Evolutionary conservation across 306 rosid genomes (phyloP), one percentile per base, ranked within the genome.

Genomic region (Trifolium repens): DNA sequence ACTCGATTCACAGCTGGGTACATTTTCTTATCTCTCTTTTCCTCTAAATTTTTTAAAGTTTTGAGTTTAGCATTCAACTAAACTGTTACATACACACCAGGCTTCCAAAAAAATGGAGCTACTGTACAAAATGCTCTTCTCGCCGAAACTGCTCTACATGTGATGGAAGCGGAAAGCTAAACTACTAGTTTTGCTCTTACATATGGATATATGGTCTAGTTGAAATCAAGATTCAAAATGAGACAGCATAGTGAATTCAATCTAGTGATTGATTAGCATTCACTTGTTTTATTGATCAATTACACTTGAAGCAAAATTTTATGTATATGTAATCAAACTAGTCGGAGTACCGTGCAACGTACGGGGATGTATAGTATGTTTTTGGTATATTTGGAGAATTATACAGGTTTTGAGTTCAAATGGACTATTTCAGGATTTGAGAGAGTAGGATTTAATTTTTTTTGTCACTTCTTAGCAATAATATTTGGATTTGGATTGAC

Each of bases 91-190:
- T 76, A 11, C 72, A 9, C 72, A 9, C 69, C 86, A 91, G 98
- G 86, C 97, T 94, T 86, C 97, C 97, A 57, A 91, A 89, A 88
- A 94, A 94, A 75, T 94, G 96, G 97, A 94, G 99, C 91, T 92
- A 94, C 78, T 94, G 97, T 32, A 87, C 96, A 70, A 94, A 90
- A 62, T 94, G 98, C 83, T 81, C 94, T 57, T 92, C 99, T 54
- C 72, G 84, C n/a, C 83, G 97, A 76, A 87, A 90, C 40, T 94
- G 97, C 80, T 77, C 42, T 61, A 65, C 88, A 60, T 94, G 98
- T 65, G 89, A 85, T 74, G 98, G 98, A 75, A 83, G 80, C 79
- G 98, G 98, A 43, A 87, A 91, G 81, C 74, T 90, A 80, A 85
- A 62, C 84, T 75, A 7, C 69, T 88, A 89, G 84, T 79, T 85